These are phyloP conservation scores for Coniochaeta sp. DNA, from an alignment of 2,329 filamentous ascomycete species.

Conservation along the genomic window DNA sequence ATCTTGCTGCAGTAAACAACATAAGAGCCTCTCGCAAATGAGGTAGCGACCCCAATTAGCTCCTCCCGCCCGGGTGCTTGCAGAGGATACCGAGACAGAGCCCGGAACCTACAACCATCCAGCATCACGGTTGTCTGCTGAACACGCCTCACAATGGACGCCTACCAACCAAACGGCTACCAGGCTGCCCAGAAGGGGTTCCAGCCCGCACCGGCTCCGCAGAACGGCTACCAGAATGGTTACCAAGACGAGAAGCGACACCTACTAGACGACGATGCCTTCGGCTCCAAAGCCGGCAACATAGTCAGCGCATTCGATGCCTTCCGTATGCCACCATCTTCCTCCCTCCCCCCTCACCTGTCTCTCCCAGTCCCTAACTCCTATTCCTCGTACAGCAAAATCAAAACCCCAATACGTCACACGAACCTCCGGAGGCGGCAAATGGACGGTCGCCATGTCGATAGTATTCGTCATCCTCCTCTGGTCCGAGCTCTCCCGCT, in stretches of 20 bases:
- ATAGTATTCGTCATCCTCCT: conserved; percentile 68
- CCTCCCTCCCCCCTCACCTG: neutral
- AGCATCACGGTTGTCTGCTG: neutral
- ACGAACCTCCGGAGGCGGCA: conserved; percentile 76
- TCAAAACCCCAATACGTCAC: conserved; percentile 90
- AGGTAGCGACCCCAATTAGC: neutral
- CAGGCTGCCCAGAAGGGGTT: too few relatives aligned
- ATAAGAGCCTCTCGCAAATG: neutral
- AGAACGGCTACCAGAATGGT: conserved; percentile 49
- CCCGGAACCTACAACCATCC: neutral
- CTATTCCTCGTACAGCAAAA: conserved; percentile 58
- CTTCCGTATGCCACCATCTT: conserved; percentile 67
- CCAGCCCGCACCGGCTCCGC: too few relatives aligned
- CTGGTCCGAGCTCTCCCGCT: conserved; percentile 69
- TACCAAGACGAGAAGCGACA: conserved; percentile 48
- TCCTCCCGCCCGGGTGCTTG: conserved; percentile 1
- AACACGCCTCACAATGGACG: neutral
- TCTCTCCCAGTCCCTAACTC: conserved; percentile 15
- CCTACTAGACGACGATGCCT: conserved; percentile 72
- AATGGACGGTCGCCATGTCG: conserved; percentile 84
- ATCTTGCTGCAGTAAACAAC: neutral
- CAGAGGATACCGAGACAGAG: conserved; percentile 1
- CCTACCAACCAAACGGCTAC: too few relatives aligned
- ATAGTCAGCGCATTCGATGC: conserved; percentile 89
- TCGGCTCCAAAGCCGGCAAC: conserved; percentile 62